These are phyloP conservation scores for Macadamia integrifolia DNA, from an alignment of 164 flowering plant species.

Conservation along the genomic window DNA sequence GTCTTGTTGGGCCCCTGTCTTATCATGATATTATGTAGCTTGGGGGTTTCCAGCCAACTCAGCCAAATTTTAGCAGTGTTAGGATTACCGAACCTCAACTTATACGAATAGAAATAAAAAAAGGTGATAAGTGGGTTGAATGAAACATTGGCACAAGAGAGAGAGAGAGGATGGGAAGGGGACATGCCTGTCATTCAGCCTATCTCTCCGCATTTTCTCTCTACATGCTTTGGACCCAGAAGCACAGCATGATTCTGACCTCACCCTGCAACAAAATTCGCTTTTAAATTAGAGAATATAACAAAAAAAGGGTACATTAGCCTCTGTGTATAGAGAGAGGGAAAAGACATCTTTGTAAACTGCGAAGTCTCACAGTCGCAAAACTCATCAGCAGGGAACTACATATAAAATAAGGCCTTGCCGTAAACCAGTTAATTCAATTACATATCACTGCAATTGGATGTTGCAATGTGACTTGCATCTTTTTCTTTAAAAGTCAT, in stretches of 20 bases:
- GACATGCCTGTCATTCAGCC: slow-evolving; percentile 26
- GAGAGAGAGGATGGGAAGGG: background rate
- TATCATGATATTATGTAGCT: no score
- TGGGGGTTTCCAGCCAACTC: no score
- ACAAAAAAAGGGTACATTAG: background rate
- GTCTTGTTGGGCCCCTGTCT: no score
- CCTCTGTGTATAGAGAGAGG: background rate
- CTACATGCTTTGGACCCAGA: slow-evolving; percentile 29
- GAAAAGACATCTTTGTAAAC: background rate
- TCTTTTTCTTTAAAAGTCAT: background rate
- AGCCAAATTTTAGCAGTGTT: no score
- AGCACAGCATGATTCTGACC: slow-evolving; percentile 17
- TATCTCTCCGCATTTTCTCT: slow-evolving; percentile 30
- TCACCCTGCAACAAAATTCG: slow-evolving; percentile 11
- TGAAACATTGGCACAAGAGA: background rate
- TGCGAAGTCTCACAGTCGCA: background rate
- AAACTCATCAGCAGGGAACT: background rate
- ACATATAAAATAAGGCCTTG: background rate
- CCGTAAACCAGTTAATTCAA: background rate
- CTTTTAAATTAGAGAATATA: background rate
- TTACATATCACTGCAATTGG: background rate
- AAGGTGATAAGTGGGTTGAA: no score
- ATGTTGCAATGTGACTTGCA: background rate
- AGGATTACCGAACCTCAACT: no score
- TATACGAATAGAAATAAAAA: no score